Conservation (phyloP, 2,329 filamentous ascomycete genomes). For the Penicillium sumatraense region DNA sequence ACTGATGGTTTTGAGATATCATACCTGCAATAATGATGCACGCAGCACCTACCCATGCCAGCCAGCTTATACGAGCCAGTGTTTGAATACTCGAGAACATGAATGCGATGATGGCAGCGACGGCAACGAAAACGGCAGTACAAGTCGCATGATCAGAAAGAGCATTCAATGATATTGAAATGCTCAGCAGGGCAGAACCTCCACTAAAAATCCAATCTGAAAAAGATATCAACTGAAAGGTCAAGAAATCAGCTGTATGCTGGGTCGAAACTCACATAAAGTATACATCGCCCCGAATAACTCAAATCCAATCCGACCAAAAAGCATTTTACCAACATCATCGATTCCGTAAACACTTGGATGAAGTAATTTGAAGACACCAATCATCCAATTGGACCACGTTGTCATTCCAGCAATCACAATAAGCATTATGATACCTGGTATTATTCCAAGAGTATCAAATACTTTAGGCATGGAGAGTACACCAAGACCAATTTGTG, state of each 20-base stretch:
- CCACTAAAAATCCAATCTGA: slow-evolving; percentile 42
- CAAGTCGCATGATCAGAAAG: slow-evolving; percentile 41
- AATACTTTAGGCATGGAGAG: slow-evolving; percentile 8
- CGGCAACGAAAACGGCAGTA: slow-evolving; percentile 30
- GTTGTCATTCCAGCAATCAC: slow-evolving; percentile 9
- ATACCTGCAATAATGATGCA: slow-evolving; percentile 22
- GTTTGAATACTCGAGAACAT: slow-evolving; percentile 39
- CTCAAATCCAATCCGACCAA: slow-evolving; percentile 1
- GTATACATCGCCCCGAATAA: slow-evolving; percentile 4
- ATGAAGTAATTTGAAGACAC: slow-evolving; percentile 7
- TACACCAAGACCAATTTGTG: slow-evolving; percentile 8
- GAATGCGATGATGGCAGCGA: slow-evolving; percentile 26
- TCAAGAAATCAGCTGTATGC: too few species aligned
- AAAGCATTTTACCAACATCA: slow-evolving; percentile 10
- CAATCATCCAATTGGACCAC: slow-evolving; percentile 11
- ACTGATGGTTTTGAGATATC: slow-evolving; percentile 20
- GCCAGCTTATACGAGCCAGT: slow-evolving; percentile 36
- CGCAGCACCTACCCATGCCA: slow-evolving; percentile 37
- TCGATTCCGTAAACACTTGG: slow-evolving; percentile 10
- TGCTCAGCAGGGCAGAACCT: slow-evolving; percentile 49
- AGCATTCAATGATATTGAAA: slow-evolving; percentile 48
- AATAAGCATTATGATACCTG: slow-evolving; percentile 5
- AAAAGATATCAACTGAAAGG: too few species aligned
- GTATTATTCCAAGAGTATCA: slow-evolving; percentile 8
- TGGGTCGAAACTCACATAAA: neutral